phyloP scores from a whole-genome alignment of 2,329 filamentous ascomycete species.

The Diplodia mutila region DNA sequence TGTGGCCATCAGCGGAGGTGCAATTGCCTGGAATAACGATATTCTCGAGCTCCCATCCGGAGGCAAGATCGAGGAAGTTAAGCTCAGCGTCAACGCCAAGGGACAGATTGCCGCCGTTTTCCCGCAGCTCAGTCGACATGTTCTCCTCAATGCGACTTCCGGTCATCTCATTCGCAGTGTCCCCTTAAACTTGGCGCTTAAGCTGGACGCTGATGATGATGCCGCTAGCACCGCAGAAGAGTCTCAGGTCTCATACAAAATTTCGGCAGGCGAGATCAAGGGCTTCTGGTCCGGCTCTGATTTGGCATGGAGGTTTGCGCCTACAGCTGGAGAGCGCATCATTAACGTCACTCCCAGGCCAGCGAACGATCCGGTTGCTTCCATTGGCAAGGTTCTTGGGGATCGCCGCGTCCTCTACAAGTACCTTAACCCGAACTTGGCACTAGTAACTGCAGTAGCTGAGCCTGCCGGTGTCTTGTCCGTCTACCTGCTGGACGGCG shows the following conservation, averaged over 20 bases:
- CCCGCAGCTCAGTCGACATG: slow-evolving; percentile 11
- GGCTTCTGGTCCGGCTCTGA: slow-evolving; percentile 37
- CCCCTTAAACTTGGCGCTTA: slow-evolving; percentile 2
- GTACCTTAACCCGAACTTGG: slow-evolving; percentile 86
- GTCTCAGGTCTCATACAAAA: slow-evolving; percentile 34
- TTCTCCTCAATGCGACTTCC: slow-evolving; percentile 22
- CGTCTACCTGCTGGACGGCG: slow-evolving; percentile 80
- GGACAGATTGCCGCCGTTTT: slow-evolving; percentile 21
- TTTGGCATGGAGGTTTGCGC: slow-evolving; percentile 71
- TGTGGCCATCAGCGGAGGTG: slow-evolving; percentile 75
- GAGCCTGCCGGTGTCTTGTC: slow-evolving; percentile 63
- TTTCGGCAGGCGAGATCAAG: slow-evolving; percentile 39
- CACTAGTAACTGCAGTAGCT: slow-evolving; percentile 72
- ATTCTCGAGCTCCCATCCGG: slow-evolving; percentile 61
- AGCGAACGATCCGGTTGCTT: slow-evolving; percentile 83
- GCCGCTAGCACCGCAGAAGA: neutral
- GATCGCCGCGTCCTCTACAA: slow-evolving; percentile 96
- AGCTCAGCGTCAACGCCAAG: slow-evolving; percentile 4
- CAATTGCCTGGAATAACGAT: slow-evolving; percentile 74
- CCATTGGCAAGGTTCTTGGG: slow-evolving; percentile 90
- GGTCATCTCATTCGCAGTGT: slow-evolving; percentile 13
- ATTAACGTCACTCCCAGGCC: slow-evolving; percentile 69
- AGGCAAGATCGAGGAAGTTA: slow-evolving; percentile 62
- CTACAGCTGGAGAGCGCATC: slow-evolving; percentile 69
- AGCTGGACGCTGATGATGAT: neutral